Base-by-base conservation (phyloP, 305 asterid species). In the Fraxinus xanthoxyloides region DNA sequence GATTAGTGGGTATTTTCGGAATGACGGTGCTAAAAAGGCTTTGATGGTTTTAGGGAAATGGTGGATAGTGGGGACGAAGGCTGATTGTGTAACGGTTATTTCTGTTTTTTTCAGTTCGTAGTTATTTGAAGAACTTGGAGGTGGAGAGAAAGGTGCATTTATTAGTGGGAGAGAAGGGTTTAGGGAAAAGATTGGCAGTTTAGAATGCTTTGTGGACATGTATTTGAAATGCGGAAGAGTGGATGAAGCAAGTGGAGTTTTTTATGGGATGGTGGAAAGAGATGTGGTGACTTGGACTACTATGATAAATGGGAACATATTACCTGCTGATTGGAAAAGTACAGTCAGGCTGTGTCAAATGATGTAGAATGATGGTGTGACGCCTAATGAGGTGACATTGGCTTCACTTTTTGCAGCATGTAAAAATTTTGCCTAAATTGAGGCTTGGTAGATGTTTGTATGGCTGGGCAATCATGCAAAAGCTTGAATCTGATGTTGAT, bases 261-360 rank as follows among this genome's bases (percentile, higher is more conserved):
- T 92, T 80, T 90, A 91, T 81, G 77, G 78, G 78, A 90, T 90
- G 92, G 77, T 73, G 8, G 89, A 91, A 84, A 92, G 85, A 84
- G 99, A 95, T 70, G 97, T 94, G 35, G 91, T 94, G 46, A 87
- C 94, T 0, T 95, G 99, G 99, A 95, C 99, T 65, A 84, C 93
- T 23, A 69, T 95, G 91, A 90, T 95, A 35, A 87, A 94, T 17
- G 98, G 99, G 35, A 89, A 90, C 87, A 80, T 91, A 83, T 84
- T 85, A 80, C 86, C 78, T 12, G 89, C 86, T 77, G 91, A 91
- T 61, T 40, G 82, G 23, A 77, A 40, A 17, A 67, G 81, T 70
- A 97, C 97, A 1, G 74, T 94, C 31, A 89, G 82, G 80, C 73
- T 94, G 84, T 92, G 93, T 81, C 88, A 77, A 80, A 74, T 85